Conservation (phyloP, 1,284 basidiomycete species). For the Sporisorium scitamineum region DNA sequence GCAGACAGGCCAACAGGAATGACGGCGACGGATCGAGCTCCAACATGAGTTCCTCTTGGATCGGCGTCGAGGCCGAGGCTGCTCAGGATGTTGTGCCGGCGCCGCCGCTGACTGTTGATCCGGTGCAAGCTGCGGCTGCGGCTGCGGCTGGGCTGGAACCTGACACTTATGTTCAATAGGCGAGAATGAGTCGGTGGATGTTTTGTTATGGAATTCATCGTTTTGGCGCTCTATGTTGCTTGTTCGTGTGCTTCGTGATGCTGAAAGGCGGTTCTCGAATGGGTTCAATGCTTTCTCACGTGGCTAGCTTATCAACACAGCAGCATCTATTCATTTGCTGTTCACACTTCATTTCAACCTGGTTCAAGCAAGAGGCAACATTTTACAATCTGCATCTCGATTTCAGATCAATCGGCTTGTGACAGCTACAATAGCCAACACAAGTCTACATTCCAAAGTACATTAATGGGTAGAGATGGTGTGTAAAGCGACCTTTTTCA, state of each 20-base stretch:
- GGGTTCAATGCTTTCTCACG: too few relatives aligned
- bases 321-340: not conserved
- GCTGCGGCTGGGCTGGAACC: slow-evolving; percentile 36
- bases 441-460: not conserved
- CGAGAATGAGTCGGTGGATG: too few relatives aligned
- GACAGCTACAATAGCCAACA: not conserved
- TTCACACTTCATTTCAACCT: not conserved
- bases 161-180: slow-evolving; percentile 2
- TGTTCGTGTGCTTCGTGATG: not conserved
- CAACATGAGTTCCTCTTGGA: slow-evolving; percentile 48
- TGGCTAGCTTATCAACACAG: not conserved
- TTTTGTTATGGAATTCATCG: not conserved
- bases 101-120: slow-evolving; percentile 9
- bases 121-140: slow-evolving; percentile 17
- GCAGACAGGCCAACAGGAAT: slow-evolving; percentile 1
- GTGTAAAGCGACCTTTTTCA: not conserved
- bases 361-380: not conserved
- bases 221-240: not conserved
- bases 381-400: slow-evolving; percentile 3
- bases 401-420: not conserved
- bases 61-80: slow-evolving; percentile 30
- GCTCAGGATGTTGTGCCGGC: not conserved
- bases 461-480: not conserved
- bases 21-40: slow-evolving; percentile 17
- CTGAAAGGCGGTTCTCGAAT: too few relatives aligned